These are phyloP conservation scores for Backusella liffmaniae DNA, from an alignment of 192 early-diverging fungal genomes.

Conservation along the genomic window DNA sequence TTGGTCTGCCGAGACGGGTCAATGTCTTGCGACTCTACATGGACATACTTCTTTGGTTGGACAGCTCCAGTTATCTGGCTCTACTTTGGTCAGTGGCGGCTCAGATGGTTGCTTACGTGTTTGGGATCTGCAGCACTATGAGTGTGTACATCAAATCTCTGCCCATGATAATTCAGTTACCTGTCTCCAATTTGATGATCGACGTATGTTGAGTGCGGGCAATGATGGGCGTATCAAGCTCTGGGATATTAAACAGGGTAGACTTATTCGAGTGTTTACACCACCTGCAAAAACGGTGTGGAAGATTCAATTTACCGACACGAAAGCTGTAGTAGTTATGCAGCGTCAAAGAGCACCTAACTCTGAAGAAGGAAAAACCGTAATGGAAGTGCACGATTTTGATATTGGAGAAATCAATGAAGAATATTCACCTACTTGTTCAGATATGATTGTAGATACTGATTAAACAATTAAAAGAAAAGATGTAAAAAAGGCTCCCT, in stretches of 20 bases:
- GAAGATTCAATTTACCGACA: slow-evolving; percentile 59
- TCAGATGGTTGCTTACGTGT: slow-evolving; percentile 90
- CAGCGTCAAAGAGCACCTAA: slow-evolving; percentile 34
- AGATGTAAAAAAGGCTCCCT: background rate
- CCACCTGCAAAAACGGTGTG: slow-evolving; percentile 84
- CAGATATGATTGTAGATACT: slow-evolving; percentile 13
- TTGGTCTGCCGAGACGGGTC: slow-evolving; percentile 86
- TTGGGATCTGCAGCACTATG: slow-evolving; percentile 75
- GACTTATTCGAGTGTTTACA: slow-evolving; percentile 80
- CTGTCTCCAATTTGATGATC: slow-evolving; percentile 92
- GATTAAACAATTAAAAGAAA: background rate
- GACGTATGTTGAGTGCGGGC: slow-evolving; percentile 87
- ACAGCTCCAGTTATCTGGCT: slow-evolving; percentile 79
- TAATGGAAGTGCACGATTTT: slow-evolving; percentile 44
- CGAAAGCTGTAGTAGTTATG: slow-evolving; percentile 55
- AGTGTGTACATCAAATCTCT: slow-evolving; percentile 64
- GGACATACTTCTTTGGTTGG: slow-evolving; percentile 96
- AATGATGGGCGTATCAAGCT: slow-evolving; percentile 92
- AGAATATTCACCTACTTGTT: slow-evolving; percentile 5
- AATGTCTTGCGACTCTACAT: slow-evolving; percentile 74
- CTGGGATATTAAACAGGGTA: slow-evolving; percentile 89
- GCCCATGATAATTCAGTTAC: slow-evolving; percentile 86
- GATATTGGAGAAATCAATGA: slow-evolving; percentile 24
- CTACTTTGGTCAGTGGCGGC: slow-evolving; percentile 85
- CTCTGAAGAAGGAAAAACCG: slow-evolving; percentile 30